Evolutionary conservation across 495 filamentous ascomycete species (phyloP), one percentile per base, ranked within the genome.

Genomic region (Clavariopsis aquatica): DNA sequence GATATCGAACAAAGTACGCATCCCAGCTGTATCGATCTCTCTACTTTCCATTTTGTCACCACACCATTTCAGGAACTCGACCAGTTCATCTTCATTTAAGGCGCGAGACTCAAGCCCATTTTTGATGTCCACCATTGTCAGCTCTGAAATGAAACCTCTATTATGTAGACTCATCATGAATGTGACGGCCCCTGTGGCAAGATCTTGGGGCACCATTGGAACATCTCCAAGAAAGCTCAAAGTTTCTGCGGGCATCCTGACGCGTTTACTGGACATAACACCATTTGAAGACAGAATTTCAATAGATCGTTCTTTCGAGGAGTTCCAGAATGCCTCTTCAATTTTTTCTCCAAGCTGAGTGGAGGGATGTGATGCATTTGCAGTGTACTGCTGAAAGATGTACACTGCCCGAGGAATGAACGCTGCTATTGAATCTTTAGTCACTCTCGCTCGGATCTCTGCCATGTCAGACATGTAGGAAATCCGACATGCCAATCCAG

Each of bases 241-340:
- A 67, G 95, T 90, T 57, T 92, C 87, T 7, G 87, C 88, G 9
- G 88, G 88, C 59, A 92, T 79, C 17, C 95, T 88, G 54, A 96
- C 91, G 49, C 88, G 78, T 20, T 86, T 83, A 23, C 87, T 92
- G 34, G 86, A 82, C 41, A 95, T 80, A 1, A 99, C 86, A 49
- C 95, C 95, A 57, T 86, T 83, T 6, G 90, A 94, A 13, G 91
- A 96, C 59, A 94, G 83, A 2, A 98, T 82, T 68, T 96, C 93
- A 63, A 98, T 92, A 1, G 84, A 87, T 0, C 86, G 81, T 36
- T 86, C 85, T 66, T 86, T 89, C 72, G 89, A 91, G 53, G 89
- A 91, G 61, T 84, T 93, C 94, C 94, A 99, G 72, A 98, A 99
- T 0, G 90, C 90, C 74, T 95, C 89, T 74, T 96, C 90, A 60